These are phyloP conservation scores for Psilocybe subaeruginosa DNA, from an alignment of 768 basidiomycete species.

Conservation along the genomic window DNA sequence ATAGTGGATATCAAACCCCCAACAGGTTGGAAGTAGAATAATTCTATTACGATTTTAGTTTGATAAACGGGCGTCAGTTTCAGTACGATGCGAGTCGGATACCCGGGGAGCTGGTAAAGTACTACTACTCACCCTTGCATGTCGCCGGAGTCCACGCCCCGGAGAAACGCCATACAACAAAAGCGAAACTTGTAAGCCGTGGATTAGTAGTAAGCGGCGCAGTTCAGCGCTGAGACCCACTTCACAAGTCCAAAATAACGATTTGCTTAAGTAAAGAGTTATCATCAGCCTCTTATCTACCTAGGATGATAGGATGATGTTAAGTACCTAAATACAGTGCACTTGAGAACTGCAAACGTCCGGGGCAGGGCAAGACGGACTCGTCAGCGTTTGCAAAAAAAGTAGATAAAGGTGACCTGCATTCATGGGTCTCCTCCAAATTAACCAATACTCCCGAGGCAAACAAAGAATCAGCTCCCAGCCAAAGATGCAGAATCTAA, in stretches of 20 bases:
- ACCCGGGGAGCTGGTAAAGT: too few relatives aligned
- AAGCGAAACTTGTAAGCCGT: slow-evolving; percentile 8
- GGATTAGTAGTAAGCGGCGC: not conserved
- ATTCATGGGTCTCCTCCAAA: slow-evolving; percentile 24
- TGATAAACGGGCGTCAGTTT: not conserved
- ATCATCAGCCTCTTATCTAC: not conserved
- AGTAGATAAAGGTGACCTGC: slow-evolving; percentile 10
- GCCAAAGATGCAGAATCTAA: slow-evolving; percentile 12
- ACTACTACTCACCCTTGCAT: slow-evolving; percentile 17
- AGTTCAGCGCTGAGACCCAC: slow-evolving; percentile 10
- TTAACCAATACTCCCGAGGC: slow-evolving; percentile 24
- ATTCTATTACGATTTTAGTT: slow-evolving; percentile 9
- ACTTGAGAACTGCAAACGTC: slow-evolving; percentile 6
- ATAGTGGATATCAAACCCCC: slow-evolving; percentile 26
- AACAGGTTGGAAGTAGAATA: slow-evolving; percentile 25
- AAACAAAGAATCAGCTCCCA: slow-evolving; percentile 14
- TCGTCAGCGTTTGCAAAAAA: too few relatives aligned
- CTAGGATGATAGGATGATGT: slow-evolving; percentile 7
- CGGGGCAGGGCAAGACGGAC: too few relatives aligned
- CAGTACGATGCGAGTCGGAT: too few relatives aligned
- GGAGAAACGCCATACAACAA: slow-evolving; percentile 14
- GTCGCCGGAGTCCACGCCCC: slow-evolving; percentile 14
- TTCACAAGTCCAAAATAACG: slow-evolving; percentile 29
- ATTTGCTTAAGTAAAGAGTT: slow-evolving; percentile 8
- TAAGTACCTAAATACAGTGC: slow-evolving; percentile 13